phyloP scores from a whole-genome alignment of 2,329 filamentous ascomycete species.

The Rhynchosporium secalis region DNA sequence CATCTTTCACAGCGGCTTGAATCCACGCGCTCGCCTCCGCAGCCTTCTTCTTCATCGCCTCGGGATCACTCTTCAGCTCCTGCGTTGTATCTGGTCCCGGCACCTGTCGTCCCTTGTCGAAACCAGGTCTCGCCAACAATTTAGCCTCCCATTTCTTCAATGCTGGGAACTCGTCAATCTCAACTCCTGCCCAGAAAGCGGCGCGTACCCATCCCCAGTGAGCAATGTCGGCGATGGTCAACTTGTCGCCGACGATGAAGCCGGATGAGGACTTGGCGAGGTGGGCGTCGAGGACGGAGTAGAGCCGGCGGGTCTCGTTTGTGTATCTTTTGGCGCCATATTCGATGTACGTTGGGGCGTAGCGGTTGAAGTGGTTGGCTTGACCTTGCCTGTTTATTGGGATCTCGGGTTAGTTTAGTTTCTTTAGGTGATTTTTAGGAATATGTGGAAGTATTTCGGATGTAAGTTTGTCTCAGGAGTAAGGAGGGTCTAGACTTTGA shows the following conservation, averaged over 20 bases:
- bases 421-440: too few relatives aligned
- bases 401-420: too few relatives aligned
- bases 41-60: slow-evolving; percentile 58
- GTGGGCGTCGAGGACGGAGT: slow-evolving; percentile 73
- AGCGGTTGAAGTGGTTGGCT: slow-evolving; percentile 79
- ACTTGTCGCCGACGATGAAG: slow-evolving; percentile 65
- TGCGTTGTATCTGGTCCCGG: slow-evolving; percentile 66
- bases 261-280: slow-evolving; percentile 57
- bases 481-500: too few relatives aligned
- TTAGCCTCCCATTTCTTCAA: slow-evolving; percentile 76
- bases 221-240: slow-evolving; percentile 77
- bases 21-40: slow-evolving; percentile 61
- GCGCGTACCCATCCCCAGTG: slow-evolving; percentile 58
- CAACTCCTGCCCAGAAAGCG: slow-evolving; percentile 53
- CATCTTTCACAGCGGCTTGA: slow-evolving; percentile 60
- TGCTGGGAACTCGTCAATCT: slow-evolving; percentile 73
- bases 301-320: slow-evolving; percentile 82
- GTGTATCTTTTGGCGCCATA: slow-evolving; percentile 81
- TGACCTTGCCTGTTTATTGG: slow-evolving; percentile 50
- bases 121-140: slow-evolving; percentile 66
- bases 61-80: slow-evolving; percentile 45
- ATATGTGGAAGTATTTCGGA: too few relatives aligned
- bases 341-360: slow-evolving; percentile 78
- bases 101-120: slow-evolving; percentile 75
- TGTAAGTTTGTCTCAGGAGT: too few relatives aligned